phyloP scores from a whole-genome alignment of 2,329 filamentous ascomycete species.

The Claviceps digitariae region DNA sequence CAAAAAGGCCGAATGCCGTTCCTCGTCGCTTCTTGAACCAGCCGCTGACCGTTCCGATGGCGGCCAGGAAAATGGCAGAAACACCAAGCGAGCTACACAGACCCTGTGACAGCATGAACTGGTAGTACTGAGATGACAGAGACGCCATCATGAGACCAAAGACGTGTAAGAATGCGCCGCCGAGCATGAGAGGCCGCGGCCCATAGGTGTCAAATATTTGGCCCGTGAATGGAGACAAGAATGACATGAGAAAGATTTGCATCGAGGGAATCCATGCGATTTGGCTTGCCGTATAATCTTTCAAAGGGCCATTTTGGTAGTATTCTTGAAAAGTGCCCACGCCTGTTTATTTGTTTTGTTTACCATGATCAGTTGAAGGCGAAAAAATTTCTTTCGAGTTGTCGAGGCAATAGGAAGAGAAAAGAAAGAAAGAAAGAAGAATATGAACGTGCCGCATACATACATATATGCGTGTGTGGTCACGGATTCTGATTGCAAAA shows the following conservation, averaged over 20 bases:
- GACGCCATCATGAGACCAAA: slow-evolving; percentile 30
- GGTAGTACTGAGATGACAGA: slow-evolving; percentile 4
- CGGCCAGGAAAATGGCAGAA: slow-evolving; percentile 21
- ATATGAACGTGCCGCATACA: no score
- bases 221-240: slow-evolving; percentile 1
- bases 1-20: slow-evolving; percentile 21
- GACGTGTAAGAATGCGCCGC: slow-evolving; percentile 41
- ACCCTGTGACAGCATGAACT: slow-evolving; percentile 20
- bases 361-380: no score
- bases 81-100: slow-evolving; percentile 24
- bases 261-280: slow-evolving; percentile 51
- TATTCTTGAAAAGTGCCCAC: slow-evolving; percentile 44
- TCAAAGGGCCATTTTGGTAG: slow-evolving; percentile 36
- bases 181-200: slow-evolving; percentile 38
- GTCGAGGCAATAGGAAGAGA: no score
- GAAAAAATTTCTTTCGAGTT: no score
- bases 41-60: slow-evolving; percentile 17
- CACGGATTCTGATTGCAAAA: no score
- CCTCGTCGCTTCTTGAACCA: slow-evolving; percentile 23
- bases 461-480: no score
- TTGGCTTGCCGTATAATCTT: slow-evolving; percentile 34
- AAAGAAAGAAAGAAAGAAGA: not conserved
- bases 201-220: slow-evolving; percentile 47
- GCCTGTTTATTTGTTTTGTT: slow-evolving; percentile 9
- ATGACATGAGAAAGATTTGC: slow-evolving; percentile 20